Percentiles rank a stretch among this genome's conserved stretches.
Conservation (phyloP, 768 basidiomycete species). For the Symmetrospora coprosmae region DNA sequence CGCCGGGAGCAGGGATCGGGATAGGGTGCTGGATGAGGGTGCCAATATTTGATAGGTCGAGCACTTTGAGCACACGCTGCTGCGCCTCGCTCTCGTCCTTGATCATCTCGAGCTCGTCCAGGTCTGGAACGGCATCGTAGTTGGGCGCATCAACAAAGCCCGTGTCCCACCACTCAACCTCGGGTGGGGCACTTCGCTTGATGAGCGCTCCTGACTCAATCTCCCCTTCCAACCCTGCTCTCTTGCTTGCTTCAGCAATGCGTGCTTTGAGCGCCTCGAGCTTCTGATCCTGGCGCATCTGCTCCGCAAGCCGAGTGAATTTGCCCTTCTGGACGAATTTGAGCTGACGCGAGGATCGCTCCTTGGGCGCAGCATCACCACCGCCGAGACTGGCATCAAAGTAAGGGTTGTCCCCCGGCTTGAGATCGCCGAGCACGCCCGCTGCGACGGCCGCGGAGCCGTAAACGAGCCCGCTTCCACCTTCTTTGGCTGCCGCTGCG, state of each 20-base stretch:
- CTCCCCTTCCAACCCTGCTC: conserved; percentile 87
- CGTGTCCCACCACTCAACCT: conserved; percentile 94
- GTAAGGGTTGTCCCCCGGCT: too few species aligned
- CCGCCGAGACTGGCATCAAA: conserved; percentile 37
- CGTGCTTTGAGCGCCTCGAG: conserved; percentile 81
- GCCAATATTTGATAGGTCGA: conserved; percentile 4
- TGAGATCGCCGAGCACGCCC: too few species aligned
- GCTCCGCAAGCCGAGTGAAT: conserved; percentile 44
- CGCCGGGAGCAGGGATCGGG: conserved; percentile 76
- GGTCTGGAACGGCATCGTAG: conserved; percentile 50
- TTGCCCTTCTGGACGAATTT: conserved; percentile 87
- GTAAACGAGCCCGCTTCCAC: conserved; percentile 32
- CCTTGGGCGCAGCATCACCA: conserved; percentile 50
- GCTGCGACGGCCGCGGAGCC: conserved; percentile 13
- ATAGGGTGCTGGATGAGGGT: conserved; percentile 83
- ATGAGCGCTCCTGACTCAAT: conserved; percentile 79
- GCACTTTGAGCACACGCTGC: background rate
- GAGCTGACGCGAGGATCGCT: conserved; percentile 47
- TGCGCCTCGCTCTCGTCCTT: background rate
- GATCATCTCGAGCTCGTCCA: conserved; percentile 40
- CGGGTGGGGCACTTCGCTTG: conserved; percentile 75
- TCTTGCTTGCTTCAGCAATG: conserved; percentile 80
- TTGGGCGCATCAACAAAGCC: conserved; percentile 62
- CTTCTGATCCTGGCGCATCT: conserved; percentile 46
- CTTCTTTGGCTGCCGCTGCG: conserved; percentile 40